These are phyloP conservation scores for Senecio squalidus DNA, from an alignment of 140 eudicot genomes.

Conservation along the genomic window DNA sequence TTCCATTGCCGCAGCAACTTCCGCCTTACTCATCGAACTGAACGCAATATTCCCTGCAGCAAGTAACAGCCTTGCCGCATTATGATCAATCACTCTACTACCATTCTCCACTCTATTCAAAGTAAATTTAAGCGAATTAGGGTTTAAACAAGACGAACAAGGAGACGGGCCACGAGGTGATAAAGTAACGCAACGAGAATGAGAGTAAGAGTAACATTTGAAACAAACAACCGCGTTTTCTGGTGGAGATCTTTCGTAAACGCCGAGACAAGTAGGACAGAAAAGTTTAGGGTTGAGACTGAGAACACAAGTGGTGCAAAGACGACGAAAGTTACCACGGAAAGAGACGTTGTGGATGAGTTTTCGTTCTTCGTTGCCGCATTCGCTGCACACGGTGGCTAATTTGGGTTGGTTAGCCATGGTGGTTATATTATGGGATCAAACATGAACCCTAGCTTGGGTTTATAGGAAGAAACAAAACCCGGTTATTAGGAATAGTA, in stretches of 20 bases:
- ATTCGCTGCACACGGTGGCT: constrained; percentile 78
- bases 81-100: constrained; percentile 41
- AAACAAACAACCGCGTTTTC: constrained; percentile 52
- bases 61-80: constrained; percentile 48
- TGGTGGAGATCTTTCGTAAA: constrained; percentile 41
- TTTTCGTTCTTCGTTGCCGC: constrained; percentile 52
- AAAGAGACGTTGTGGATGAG: constrained; percentile 73
- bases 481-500: too few species aligned
- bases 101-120: constrained; percentile 11
- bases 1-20: constrained; percentile 42
- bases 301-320: constrained; percentile 85
- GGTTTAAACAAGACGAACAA: constrained; percentile 60
- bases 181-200: constrained; percentile 41
- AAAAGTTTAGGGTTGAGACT: constrained; percentile 66
- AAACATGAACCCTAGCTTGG: too few species aligned
- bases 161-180: constrained; percentile 32
- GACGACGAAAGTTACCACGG: constrained; percentile 72
- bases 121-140: constrained; percentile 31
- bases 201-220: constrained; percentile 70
- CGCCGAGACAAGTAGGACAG: constrained; percentile 76
- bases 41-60: constrained; percentile 68
- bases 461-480: too few species aligned
- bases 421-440: too few species aligned
- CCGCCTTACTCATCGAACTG: constrained; percentile 57
- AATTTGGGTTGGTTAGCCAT: too few species aligned